These are phyloP conservation scores for Daedaleopsis nitida DNA, from an alignment of 768 basidiomycete genomes.

Conservation along the genomic window DNA sequence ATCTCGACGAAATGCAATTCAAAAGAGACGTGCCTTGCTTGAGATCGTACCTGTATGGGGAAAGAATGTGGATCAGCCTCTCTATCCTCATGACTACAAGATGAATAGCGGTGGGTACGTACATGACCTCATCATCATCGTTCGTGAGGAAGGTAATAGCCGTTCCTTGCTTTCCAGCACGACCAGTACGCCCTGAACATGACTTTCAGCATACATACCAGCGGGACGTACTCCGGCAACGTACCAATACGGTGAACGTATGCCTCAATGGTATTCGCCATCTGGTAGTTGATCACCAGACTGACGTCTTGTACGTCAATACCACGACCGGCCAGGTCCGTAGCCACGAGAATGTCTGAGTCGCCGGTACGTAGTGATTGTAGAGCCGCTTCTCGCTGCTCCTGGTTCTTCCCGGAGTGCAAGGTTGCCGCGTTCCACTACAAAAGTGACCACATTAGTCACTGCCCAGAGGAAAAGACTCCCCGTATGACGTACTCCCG, in stretches of 20 bases:
- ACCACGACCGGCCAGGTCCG: constrained; percentile 96
- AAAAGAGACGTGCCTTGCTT: constrained; percentile 69
- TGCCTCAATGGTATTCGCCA: constrained; percentile 94
- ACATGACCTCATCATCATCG: constrained; percentile 98
- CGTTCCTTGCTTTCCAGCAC: constrained; percentile 92
- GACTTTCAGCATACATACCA: neutral
- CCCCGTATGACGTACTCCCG: constrained; percentile 61
- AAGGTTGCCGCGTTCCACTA: constrained; percentile 90
- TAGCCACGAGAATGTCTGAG: constrained; percentile 89
- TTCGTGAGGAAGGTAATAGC: constrained; percentile 96
- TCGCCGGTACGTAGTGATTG: constrained; percentile 85
- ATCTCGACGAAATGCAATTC: constrained; percentile 13
- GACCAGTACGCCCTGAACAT: constrained; percentile 84
- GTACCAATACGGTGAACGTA: constrained; percentile 97
- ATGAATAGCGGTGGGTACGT: constrained; percentile 34
- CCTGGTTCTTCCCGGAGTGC: constrained; percentile 97
- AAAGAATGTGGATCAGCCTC: constrained; percentile 20
- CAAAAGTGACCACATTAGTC: neutral
- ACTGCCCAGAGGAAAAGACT: neutral
- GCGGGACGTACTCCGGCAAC: constrained; percentile 24
- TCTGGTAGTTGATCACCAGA: constrained; percentile 96
- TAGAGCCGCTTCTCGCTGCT: constrained; percentile 92
- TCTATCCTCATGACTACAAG: neutral
- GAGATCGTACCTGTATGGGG: constrained; percentile 78
- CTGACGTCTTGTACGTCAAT: constrained; percentile 98